Base-by-base conservation (phyloP, 2,329 filamentous ascomycete species). In the Madurella mycetomatis region DNA sequence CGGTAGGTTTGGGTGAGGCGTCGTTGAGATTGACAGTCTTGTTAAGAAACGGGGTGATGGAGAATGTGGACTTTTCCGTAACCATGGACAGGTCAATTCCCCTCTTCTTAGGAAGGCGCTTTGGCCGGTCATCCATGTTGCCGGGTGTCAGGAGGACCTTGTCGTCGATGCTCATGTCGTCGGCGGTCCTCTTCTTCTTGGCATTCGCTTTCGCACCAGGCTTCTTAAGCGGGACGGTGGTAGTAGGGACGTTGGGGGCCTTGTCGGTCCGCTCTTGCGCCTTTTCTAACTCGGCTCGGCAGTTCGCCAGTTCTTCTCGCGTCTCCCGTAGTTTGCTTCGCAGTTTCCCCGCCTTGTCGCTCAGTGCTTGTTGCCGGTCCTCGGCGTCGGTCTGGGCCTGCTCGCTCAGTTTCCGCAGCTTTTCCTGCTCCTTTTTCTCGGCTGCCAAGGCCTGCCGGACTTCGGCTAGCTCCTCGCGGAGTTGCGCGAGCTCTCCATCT, bases 41-140 rank as follows among this genome's bases (percentile, higher is more conserved):
- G 69, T 92, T 95, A 57, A 97, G 77, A 75, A 95, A 96, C 0
- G 92, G 92, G 0, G 92, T 97, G 60, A 96, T 90, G 4, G 91
- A 96, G 70, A 97, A 96, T 2, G 81, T 85, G 0, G 92, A 96
- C 70, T 96, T 96, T 66, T 95, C 90, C 31, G 88, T 90, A 5
- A 88, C 75, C 52, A 83, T 73, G 1, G 81, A 78, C 39, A 82
- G 79, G 17, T 84, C 80, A 30, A 75, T 69, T 46, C 75, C 78
- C 52, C 77, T 74, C 67, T 84, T 85, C 69, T 85, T 87, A 56
- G 72, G 63, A 34, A 68, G 67, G 41, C 73, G 73, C 59, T 73
- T 75, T 52, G 66, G 62, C 49, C 70, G 66, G 55, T 72, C 57
- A 47, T 75, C 67, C 41, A 59, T 55, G 60, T 66, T 41, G 37